Conservation (phyloP, 1,284 basidiomycete species). For the Paramarasmius palmivorus region DNA sequence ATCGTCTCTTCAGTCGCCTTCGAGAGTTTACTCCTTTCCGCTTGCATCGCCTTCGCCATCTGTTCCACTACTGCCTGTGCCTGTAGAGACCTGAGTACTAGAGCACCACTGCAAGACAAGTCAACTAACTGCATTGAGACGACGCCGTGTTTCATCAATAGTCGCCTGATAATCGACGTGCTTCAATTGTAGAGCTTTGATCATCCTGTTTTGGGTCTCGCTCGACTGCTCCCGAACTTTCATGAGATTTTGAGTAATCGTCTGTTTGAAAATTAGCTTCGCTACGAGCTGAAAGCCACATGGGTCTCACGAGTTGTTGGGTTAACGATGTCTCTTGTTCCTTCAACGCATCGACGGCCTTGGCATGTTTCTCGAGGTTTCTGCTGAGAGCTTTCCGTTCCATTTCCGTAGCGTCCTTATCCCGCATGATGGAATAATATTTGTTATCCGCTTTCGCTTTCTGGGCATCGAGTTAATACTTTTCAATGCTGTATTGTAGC, state of each 20-base stretch:
- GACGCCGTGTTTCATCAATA: too few relatives aligned
- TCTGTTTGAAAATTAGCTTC: not conserved
- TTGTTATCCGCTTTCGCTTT: conserved; percentile 96
- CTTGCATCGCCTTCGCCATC: conserved; percentile 31
- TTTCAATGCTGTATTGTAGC: conserved; percentile 1
- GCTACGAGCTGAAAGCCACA: not conserved
- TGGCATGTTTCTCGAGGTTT: conserved; percentile 75
- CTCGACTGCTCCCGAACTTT: conserved; percentile 24
- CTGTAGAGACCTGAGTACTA: too few relatives aligned
- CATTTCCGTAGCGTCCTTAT: conserved; percentile 80
- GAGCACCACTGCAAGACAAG: too few relatives aligned
- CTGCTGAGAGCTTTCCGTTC: conserved; percentile 71
- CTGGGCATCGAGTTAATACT: conserved; percentile 32
- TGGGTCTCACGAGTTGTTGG: conserved; percentile 54
- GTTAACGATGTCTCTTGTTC: conserved; percentile 66
- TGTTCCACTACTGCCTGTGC: too few relatives aligned
- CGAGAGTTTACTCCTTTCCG: conserved; percentile 32
- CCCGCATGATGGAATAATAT: conserved; percentile 88
- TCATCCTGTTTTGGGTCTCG: conserved; percentile 38
- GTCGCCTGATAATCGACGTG: too few relatives aligned
- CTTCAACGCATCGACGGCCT: conserved; percentile 69
- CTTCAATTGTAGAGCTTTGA: not conserved
- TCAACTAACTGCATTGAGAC: too few relatives aligned
- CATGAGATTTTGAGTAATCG: conserved; percentile 10
- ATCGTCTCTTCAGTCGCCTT: conserved; percentile 47